These are phyloP conservation scores for Blastomyces emzantsi DNA, from an alignment of 2,329 filamentous ascomycete genomes.

Conservation along the genomic window DNA sequence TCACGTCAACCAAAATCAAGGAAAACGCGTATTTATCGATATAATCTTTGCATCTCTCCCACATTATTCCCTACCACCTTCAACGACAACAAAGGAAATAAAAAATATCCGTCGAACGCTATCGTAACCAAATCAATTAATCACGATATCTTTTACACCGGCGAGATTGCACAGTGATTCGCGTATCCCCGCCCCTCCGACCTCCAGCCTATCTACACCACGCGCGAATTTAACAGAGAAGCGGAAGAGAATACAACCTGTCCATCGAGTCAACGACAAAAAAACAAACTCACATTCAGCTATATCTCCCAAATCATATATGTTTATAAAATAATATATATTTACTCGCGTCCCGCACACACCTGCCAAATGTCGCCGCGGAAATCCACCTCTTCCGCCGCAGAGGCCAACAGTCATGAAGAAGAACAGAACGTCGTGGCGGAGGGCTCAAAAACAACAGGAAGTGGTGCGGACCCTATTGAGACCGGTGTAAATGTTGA, in stretches of 20 bases:
- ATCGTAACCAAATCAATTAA: not conserved
- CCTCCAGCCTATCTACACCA: not conserved
- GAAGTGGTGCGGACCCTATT: slow-evolving; percentile 11
- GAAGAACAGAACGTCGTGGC: slow-evolving; percentile 11
- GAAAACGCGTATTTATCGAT: too few species aligned
- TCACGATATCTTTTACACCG: not conserved
- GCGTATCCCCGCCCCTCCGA: not conserved
- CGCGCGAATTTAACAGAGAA: not conserved
- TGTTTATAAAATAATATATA: not conserved
- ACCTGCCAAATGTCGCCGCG: slow-evolving; percentile 25
- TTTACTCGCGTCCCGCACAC: not conserved
- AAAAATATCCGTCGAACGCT: not conserved
- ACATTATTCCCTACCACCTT: not conserved
- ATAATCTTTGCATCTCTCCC: not conserved
- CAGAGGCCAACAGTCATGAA: slow-evolving; percentile 15
- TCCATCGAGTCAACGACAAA: not conserved
- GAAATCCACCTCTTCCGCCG: slow-evolving; percentile 29
- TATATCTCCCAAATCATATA: not conserved
- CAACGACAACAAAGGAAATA: not conserved
- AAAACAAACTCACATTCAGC: not conserved
- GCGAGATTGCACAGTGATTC: not conserved
- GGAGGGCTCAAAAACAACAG: slow-evolving; percentile 17
- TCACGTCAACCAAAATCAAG: not conserved
- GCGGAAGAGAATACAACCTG: not conserved
- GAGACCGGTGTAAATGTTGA: slow-evolving; percentile 36